phyloP scores from a whole-genome alignment of 75 land plant species.

The Selaginella tamariscina region DNA sequence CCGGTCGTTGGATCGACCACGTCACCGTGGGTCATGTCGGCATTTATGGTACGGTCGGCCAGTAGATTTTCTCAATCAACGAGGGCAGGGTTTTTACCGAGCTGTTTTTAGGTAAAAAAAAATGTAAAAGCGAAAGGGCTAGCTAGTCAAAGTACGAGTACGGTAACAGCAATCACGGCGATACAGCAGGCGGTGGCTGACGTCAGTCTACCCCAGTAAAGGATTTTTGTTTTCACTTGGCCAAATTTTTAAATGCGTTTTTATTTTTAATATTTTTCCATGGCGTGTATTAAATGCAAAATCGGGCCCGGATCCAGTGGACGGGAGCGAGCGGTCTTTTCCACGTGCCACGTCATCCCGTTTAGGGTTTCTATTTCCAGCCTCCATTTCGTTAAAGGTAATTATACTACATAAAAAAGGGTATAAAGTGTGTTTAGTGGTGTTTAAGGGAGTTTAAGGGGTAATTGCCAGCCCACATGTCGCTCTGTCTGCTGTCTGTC shows the following conservation, averaged over 20 bases:
- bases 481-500: conserved; percentile 12
- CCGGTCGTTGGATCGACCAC: neutral
- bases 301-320: conserved; percentile 4
- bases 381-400: too few species aligned
- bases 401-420: too few species aligned
- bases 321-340: conserved; percentile 1
- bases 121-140: neutral
- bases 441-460: neutral
- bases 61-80: conserved; percentile 1
- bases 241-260: too few species aligned
- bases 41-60: conserved; percentile 3
- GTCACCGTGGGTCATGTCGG: neutral
- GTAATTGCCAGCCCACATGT: conserved; percentile 10
- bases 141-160: conserved; percentile 1
- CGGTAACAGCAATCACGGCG: conserved; percentile 1
- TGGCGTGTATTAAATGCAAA: neutral
- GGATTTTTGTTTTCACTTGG: too few species aligned
- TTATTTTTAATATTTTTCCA: too few species aligned
- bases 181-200: neutral
- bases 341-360: neutral
- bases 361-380: neutral
- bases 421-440: neutral
- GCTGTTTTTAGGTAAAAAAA: neutral
- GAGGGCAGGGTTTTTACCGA: neutral
- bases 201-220: neutral